Evolutionary conservation across 306 rosid genomes (phyloP).

Genomic region (Cucumis melo): DNA sequence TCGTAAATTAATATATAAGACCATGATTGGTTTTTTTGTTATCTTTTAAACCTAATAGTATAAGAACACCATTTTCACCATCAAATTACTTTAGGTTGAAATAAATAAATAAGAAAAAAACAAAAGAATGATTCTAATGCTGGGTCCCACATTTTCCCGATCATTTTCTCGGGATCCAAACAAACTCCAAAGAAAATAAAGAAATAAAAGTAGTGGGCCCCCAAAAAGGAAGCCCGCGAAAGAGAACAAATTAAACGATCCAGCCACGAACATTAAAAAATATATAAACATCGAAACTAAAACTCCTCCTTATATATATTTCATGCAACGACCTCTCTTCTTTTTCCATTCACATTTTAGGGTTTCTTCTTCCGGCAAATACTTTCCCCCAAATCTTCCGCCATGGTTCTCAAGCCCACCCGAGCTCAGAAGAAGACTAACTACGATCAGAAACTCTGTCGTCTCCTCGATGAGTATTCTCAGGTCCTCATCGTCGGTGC

Average conservation of each 20-base stretch:
- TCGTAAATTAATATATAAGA: no score
- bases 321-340: not conserved
- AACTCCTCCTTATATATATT: not conserved
- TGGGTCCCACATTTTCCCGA: not conserved
- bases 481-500: conserved; percentile 75
- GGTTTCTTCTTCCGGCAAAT: not conserved
- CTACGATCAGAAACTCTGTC: conserved; percentile 63
- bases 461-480: conserved; percentile 40
- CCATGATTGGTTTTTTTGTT: no score
- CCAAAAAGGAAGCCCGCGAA: not conserved
- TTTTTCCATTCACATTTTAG: not conserved
- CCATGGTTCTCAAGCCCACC: conserved; percentile 40
- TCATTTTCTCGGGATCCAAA: not conserved
- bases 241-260: not conserved
- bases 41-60: no score
- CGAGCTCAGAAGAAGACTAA: conserved; percentile 66
- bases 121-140: not conserved
- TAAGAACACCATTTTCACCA: no score
- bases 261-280: not conserved
- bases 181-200: not conserved
- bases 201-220: not conserved
- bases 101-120: no score
- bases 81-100: no score
- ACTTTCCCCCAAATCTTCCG: not conserved
- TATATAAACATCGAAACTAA: no score